Conservation (phyloP, 768 basidiomycete genomes). For the Tricholoma terreum region DNA sequence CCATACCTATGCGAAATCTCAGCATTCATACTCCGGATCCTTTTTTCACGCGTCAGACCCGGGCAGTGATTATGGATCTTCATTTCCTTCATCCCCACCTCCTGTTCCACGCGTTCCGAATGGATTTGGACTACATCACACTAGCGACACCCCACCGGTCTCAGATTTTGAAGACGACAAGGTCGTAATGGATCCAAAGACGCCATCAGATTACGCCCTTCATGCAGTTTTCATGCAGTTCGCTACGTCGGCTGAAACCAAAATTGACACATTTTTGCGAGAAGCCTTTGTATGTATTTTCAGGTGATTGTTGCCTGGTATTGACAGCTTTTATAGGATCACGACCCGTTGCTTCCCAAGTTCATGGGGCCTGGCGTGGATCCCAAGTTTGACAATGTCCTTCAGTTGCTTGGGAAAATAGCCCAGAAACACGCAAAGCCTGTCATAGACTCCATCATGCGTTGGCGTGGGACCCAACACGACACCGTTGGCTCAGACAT, state of each 20-base stretch:
- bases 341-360: constrained; percentile 62
- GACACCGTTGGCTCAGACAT: constrained; percentile 55
- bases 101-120: constrained; percentile 79
- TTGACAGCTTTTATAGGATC: constrained; percentile 45
- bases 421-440: constrained; percentile 82
- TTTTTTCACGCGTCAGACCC: constrained; percentile 66
- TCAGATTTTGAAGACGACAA: constrained; percentile 66
- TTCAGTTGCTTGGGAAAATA: constrained; percentile 82
- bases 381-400: constrained; percentile 75
- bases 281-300: constrained; percentile 54
- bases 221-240: constrained; percentile 89
- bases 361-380: constrained; percentile 74
- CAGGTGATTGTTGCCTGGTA: not conserved
- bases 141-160: constrained; percentile 50
- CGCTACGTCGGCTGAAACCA: constrained; percentile 72
- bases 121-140: constrained; percentile 42
- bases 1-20: constrained; percentile 64
- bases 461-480: constrained; percentile 79
- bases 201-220: constrained; percentile 84
- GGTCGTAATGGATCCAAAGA: constrained; percentile 67
- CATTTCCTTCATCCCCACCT: constrained; percentile 62
- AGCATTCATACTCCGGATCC: constrained; percentile 76
- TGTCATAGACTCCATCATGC: constrained; percentile 82
- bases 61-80: constrained; percentile 65
- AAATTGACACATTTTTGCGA: constrained; percentile 73